Evolutionary conservation across 495 filamentous ascomycete species (phyloP), one percentile per base, ranked within the genome.

Genomic region (Cenococcum geophilum): DNA sequence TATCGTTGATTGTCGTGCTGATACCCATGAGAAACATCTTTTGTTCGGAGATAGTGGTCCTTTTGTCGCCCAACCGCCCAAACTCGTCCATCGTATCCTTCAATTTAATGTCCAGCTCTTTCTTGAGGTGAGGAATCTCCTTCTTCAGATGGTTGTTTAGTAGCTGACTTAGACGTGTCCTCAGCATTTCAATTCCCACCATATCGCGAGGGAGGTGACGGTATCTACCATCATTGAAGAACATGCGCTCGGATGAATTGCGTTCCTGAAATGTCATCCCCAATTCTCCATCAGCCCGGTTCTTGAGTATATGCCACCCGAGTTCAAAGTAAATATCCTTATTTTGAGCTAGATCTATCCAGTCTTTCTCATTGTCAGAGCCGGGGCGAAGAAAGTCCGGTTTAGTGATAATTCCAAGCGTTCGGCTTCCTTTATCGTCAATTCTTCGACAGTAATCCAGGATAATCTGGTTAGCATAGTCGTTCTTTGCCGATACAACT

Each of bases 221-320:
- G 53, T 68, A 77, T 5, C 10, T 37, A 1, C 68, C 62, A 16
- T 51, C 63, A 27, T 4, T 52, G 61, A 83, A 79, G 61, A 82
- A 82, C 0, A 12, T 5, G 2, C 50, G 22, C 57, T 83, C 80
- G 20, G 65, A 60, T 6, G 59, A 49, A 50, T 82, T 77, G 21
- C 78, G 72, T 45, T 81, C 77, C 10, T 78, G 70, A 57, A 79
- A 81, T 5, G 52, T 55, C 10, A 12, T 45, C 43, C 50, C 34
- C 34, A 49, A 51, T 23, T 71, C 62, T 34, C 61, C 57, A 27
- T 59, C 60, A 0, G 68, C 68, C 1, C 81, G 76, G 62, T 89
- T 89, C 8, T 80, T 80, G 22, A 92, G 69, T 2, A 85, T 80
- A 70, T 89, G 84, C 86, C 85, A 90, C 4, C 85, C 87, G 2